Evolutionary conservation across 495 filamentous ascomycete genomes (phyloP).

Genomic region (Podospora pseudoanserina): DNA sequence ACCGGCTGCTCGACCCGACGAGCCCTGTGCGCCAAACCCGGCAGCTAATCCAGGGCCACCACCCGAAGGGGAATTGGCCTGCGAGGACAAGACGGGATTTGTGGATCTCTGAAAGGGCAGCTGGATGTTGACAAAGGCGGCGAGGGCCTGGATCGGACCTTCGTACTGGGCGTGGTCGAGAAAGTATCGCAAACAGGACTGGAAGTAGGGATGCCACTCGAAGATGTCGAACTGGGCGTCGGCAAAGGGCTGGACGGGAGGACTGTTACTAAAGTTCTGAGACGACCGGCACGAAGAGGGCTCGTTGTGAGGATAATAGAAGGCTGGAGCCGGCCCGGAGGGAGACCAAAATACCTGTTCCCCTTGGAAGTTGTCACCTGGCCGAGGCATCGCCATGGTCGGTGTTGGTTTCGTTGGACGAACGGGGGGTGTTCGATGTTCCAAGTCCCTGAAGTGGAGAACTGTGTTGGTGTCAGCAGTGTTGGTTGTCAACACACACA

Average conservation of each 20-base stretch:
- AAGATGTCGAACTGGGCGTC: constrained; percentile 71
- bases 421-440: neutral
- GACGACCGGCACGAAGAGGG: neutral
- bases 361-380: constrained; percentile 25
- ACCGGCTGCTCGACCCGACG: neutral
- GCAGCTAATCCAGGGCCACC: neutral
- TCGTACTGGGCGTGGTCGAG: constrained; percentile 87
- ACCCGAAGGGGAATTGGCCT: constrained; percentile 30
- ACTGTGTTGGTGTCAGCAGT: neutral
- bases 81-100: constrained; percentile 35
- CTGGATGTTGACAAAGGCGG: constrained; percentile 84
- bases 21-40: neutral
- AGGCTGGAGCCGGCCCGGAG: neutral
- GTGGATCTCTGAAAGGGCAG: constrained; percentile 61
- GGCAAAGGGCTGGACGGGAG: constrained; percentile 32
- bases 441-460: neutral
- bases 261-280: neutral
- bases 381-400: constrained; percentile 27
- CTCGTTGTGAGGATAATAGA: neutral
- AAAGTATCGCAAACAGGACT: constrained; percentile 90
- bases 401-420: constrained; percentile 3
- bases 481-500: neutral
- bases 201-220: constrained; percentile 90
- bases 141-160: constrained; percentile 77
- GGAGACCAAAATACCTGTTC: constrained; percentile 29